A percentile compares a stretch with the other conserved stretches of the same genome.
Conservation (phyloP, 768 basidiomycete genomes). For the Tricholoma terreum region DNA sequence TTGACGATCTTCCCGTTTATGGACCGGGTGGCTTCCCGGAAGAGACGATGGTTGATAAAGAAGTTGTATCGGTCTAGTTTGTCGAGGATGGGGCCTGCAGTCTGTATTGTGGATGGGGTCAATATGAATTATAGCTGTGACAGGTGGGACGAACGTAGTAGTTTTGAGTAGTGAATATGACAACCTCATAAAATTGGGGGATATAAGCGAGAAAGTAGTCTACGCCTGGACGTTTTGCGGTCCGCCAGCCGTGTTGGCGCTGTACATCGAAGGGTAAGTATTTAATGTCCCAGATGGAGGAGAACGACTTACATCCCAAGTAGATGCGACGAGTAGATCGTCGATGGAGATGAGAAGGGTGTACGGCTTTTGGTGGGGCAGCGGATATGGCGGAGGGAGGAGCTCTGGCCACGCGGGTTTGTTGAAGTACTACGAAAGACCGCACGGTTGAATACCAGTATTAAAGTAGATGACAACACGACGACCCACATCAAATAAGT, state of each 20-base stretch:
- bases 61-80: constrained; percentile 93
- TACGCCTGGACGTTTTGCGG: constrained; percentile 95
- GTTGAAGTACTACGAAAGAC: constrained; percentile 70
- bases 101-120: constrained; percentile 44
- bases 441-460: neutral
- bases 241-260: constrained; percentile 94
- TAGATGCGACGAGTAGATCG: constrained; percentile 85
- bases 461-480: neutral
- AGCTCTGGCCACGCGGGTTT: constrained; percentile 93
- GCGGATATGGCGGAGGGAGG: constrained; percentile 80
- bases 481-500: constrained; percentile 66
- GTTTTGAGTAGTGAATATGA: constrained; percentile 90
- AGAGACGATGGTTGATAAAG: constrained; percentile 87
- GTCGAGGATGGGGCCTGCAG: constrained; percentile 82
- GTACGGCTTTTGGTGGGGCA: constrained; percentile 85
- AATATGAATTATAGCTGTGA: constrained; percentile 1
- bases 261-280: constrained; percentile 24
- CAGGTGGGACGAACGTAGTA: constrained; percentile 65
- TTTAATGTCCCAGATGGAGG: neutral
- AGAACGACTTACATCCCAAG: constrained; percentile 85
- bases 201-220: constrained; percentile 98
- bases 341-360: constrained; percentile 91
- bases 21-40: constrained; percentile 86
- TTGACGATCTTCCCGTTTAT: constrained; percentile 85
- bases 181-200: constrained; percentile 97